phyloP scores from a whole-genome alignment of 306 rosid species.

The Pueraria montana region DNA sequence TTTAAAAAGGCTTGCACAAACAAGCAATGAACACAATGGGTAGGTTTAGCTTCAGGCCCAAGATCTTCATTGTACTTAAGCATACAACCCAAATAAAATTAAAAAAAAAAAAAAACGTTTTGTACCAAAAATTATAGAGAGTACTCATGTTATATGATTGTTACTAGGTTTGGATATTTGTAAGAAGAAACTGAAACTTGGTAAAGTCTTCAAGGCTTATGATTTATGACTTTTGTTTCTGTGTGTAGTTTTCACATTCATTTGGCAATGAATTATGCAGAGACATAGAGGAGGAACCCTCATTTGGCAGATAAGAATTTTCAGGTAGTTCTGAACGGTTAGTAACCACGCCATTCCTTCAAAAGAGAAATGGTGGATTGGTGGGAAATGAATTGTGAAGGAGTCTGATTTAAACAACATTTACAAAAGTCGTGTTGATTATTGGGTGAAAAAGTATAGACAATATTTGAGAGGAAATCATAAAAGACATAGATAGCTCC shows the following conservation, averaged over 20 bases:
- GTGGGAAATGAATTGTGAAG: not conserved
- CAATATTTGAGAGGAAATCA: slow-evolving; percentile 12
- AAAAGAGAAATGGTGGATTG: not conserved
- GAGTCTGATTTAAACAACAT: not conserved
- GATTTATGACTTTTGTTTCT: not conserved
- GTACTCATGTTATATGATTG: not conserved
- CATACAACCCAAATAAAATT: not conserved
- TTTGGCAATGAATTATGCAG: not conserved
- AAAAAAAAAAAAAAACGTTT: not conserved
- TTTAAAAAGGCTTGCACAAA: not conserved
- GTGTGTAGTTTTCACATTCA: not conserved
- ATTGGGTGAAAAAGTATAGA: not conserved
- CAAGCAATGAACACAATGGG: not conserved
- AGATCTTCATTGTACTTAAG: not conserved
- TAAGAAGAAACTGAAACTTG: not conserved
- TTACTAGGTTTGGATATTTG: not conserved
- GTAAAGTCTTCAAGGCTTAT: not conserved
- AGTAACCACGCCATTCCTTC: not conserved
- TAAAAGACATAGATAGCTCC: not conserved
- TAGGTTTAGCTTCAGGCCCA: not conserved
- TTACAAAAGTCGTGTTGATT: not conserved
- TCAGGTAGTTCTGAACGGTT: not conserved
- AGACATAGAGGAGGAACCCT: not conserved
- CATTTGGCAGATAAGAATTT: not conserved
- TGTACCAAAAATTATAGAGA: not conserved